Conservation (phyloP, 192 early-diverging fungal species). For the Umbelopsis sp. region DNA sequence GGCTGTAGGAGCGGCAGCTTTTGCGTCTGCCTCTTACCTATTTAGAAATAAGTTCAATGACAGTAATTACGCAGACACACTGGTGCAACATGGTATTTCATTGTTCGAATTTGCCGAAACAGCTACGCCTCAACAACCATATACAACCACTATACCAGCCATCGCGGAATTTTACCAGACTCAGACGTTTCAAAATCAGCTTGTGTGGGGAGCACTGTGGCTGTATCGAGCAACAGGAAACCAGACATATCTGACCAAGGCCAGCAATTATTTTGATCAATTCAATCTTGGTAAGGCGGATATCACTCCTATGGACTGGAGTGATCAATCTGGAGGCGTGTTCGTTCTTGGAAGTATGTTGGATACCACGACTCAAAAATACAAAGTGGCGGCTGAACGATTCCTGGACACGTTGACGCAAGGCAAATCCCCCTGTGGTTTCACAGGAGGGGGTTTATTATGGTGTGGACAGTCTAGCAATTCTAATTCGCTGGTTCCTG, state of each 20-base stretch:
- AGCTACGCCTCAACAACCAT: slow-evolving; percentile 44
- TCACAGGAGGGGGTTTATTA: slow-evolving; percentile 51
- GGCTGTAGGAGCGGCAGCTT: slow-evolving; percentile 54
- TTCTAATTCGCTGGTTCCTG: slow-evolving; percentile 37
- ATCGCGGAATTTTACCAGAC: slow-evolving; percentile 44
- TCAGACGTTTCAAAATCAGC: slow-evolving; percentile 43
- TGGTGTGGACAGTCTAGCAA: slow-evolving; percentile 35
- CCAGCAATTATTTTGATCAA: slow-evolving; percentile 46
- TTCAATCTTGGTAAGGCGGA: slow-evolving; percentile 29
- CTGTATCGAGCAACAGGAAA: slow-evolving; percentile 53
- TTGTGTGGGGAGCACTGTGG: slow-evolving; percentile 60
- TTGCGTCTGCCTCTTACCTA: slow-evolving; percentile 55
- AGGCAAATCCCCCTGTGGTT: slow-evolving; percentile 28
- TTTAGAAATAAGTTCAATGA: slow-evolving; percentile 55
- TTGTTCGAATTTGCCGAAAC: slow-evolving; percentile 53
- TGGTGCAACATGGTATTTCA: slow-evolving; percentile 44
- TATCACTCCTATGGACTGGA: slow-evolving; percentile 50
- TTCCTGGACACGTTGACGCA: slow-evolving; percentile 42
- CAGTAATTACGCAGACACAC: slow-evolving; percentile 40
- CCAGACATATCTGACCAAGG: slow-evolving; percentile 44
- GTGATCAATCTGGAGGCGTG: slow-evolving; percentile 46
- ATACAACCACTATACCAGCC: slow-evolving; percentile 43
- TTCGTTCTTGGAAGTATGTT: slow-evolving; percentile 50
- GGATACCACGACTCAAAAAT: slow-evolving; percentile 37
- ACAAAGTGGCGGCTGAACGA: slow-evolving; percentile 34